These are phyloP conservation scores for Acer saccharum DNA, from an alignment of 345 rosid genomes.

Conservation along the genomic window DNA sequence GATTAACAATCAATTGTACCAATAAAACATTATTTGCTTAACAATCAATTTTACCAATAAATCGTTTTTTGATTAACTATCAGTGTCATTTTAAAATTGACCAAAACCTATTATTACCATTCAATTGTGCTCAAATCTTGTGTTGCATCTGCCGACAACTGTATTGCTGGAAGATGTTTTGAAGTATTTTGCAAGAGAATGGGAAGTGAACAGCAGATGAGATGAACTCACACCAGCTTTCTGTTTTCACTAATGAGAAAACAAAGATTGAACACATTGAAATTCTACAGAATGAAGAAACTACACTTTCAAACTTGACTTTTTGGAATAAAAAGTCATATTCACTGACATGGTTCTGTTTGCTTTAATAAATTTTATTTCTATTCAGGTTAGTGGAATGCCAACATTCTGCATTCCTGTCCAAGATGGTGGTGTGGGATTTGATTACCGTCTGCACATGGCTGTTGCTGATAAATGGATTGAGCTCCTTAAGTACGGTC, in stretches of 20 bases:
- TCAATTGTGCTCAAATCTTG: not conserved
- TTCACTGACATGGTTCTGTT: not conserved
- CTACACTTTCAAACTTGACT: not conserved
- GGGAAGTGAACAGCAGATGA: constrained; percentile 1
- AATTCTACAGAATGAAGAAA: not conserved
- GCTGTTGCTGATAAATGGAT: constrained; percentile 98
- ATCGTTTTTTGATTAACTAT: not conserved
- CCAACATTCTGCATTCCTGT: constrained; percentile 91
- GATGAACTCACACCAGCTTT: not conserved
- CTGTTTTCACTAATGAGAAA: not conserved
- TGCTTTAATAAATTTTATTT: not conserved
- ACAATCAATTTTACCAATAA: not conserved
- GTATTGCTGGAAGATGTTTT: not conserved
- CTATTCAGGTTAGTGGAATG: constrained; percentile 93
- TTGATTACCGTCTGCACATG: constrained; percentile 97
- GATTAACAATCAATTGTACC: no score
- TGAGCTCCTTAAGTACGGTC: constrained; percentile 78
- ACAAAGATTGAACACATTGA: not conserved
- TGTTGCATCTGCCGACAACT: not conserved
- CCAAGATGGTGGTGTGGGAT: constrained; percentile 93
- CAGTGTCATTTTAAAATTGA: not conserved
- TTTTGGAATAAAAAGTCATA: not conserved
- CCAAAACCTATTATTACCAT: not conserved
- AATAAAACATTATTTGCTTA: not conserved
- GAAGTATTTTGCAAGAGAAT: not conserved